Base-by-base conservation (phyloP, 1,284 basidiomycete genomes). In the Apiotrichum siamense region DNA sequence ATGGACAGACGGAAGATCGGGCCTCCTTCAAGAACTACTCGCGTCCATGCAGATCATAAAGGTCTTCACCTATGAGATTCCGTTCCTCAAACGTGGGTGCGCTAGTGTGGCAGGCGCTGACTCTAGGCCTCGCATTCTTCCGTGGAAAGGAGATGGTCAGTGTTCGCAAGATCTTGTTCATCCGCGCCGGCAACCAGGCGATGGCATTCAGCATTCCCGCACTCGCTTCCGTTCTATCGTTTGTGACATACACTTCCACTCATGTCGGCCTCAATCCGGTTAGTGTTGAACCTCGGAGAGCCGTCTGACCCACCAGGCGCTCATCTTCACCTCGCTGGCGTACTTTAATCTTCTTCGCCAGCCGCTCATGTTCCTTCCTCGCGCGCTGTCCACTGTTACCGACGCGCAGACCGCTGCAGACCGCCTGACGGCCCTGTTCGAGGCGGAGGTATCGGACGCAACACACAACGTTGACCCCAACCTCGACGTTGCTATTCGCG, bases 1-100 rank as follows among this genome's bases (percentile, higher is more conserved):
- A 49, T 87, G 80, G 78, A 88, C 87, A 0, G 93, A 97, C 66
- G 86, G 86, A 60, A 80, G 90, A 15, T 84, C 86, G 6, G 87
- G 87, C 62, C 73, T 90, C 3, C 77, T 92, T 7, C 87, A 89
- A 67, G 89, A 87, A 63, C 78, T 85, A 1, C 69, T 88, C 12
- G 80, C 81, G 33, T 81, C 80, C 0, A 86, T 87, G 82, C 78
- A 83, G 7, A 79, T 88, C 18, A 83, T 87, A 59, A 88, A 88
- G 67, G 84, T 84, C 62, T 87, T 88, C 67, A 81, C 80, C 18
- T 85, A 84, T 55, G 84, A 86, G 67, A 61, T 76, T 2, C 81
- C 83, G 1, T 85, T 84, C 67, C 64, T 85, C 38, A 77, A 81
- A 54, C 77, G 83, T 83, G 50, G 65, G 78, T 10, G 7, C 9